Base-by-base conservation (phyloP, 805 yeast species). In the Candida arabinofermentans region DNA sequence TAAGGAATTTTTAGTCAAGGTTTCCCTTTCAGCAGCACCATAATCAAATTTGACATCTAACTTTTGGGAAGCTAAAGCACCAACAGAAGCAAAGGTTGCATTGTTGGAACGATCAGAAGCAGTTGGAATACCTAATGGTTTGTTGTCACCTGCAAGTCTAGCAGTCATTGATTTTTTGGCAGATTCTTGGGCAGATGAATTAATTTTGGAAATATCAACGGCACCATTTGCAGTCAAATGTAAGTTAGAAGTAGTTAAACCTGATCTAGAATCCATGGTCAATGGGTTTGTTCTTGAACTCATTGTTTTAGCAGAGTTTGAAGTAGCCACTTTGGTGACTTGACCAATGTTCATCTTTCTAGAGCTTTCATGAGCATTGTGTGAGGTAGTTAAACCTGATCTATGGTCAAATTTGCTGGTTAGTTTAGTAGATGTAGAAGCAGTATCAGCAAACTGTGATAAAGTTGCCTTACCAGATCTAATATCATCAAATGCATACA, bases 1-100 rank as follows among this genome's bases (percentile, higher is more conserved):
- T 34, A 71, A 50, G 8, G 72, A 48, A 53, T 69, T 71, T 50
- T 46, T 55, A 38, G 48, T 58, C 43, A 65, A 43, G 14, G 64
- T 55, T 51, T 61, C 49, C 69, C 79, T 54, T 61, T 70, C 59
- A 49, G 59, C 46, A 19, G 70, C 67, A 44, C 75, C 77, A 34
- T 66, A 74, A 36, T 72, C 71, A 26, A 65, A 66, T 31, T 63
- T 19, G 3, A 48, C 43, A 37, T 52, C 49, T 36, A 62, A 62
- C 31, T 61, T 61, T 39, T 74, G 71, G 1, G 83, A 76, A 13
- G 83, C 83, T 21, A 75, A 62, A 24, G 81, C 84, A 23, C 82
- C 81, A 34, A 70, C 69, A 19, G 77, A 72, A 10, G 84, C 83
- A 57, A 71, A 67, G 10, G 57, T 54, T 41, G 67, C 71, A 37